These are phyloP conservation scores for Adiantum capillusveneris DNA, from an alignment of 75 land plant species.

Conservation along the genomic window DNA sequence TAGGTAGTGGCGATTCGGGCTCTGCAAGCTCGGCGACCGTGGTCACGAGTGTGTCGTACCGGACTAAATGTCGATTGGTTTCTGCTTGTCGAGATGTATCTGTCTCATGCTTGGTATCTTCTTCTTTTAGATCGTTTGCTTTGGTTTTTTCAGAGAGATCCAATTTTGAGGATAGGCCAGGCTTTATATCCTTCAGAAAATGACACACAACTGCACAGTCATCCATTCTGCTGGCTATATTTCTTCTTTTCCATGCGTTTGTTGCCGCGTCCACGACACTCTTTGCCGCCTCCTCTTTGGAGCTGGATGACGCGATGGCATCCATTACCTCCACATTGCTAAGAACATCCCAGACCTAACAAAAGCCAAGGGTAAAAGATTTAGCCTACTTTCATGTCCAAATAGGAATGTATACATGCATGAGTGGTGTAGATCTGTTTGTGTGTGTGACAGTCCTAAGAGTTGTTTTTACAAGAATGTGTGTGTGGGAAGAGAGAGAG, in stretches of 20 bases:
- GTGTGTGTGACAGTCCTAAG: too few species aligned
- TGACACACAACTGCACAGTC: conserved; percentile 6
- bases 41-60: too few species aligned
- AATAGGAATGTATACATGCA: neutral
- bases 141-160: too few species aligned
- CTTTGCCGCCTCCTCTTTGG: conserved; percentile 1
- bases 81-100: too few species aligned
- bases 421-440: neutral
- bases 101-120: too few species aligned
- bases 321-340: neutral
- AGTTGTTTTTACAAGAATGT: too few species aligned
- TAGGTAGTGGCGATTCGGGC: too few species aligned
- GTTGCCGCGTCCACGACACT: neutral
- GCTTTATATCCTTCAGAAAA: neutral
- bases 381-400: neutral
- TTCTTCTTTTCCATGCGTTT: neutral
- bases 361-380: neutral
- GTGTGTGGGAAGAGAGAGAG: too few species aligned
- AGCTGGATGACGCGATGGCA: neutral
- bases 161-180: too few species aligned
- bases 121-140: too few species aligned
- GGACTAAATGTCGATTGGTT: too few species aligned
- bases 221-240: neutral
- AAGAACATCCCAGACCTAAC: conserved; percentile 1
- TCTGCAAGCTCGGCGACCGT: too few species aligned